phyloP scores from a whole-genome alignment of 2,329 filamentous ascomycete species.

The Sarocladium oryzae region DNA sequence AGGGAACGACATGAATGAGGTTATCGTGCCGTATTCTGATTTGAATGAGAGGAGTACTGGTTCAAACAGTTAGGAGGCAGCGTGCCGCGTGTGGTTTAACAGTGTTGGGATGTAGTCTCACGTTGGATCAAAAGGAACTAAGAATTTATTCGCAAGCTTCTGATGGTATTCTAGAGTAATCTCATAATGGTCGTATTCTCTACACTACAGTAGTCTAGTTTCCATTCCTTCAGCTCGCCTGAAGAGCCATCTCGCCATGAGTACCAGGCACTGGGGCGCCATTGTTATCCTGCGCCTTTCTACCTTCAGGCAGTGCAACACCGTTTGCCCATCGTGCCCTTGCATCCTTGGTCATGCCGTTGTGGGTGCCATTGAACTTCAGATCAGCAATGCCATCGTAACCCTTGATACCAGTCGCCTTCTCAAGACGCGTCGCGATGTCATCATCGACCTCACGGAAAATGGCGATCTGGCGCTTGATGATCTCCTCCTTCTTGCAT shows the following conservation, averaged over 20 bases:
- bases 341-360: slow-evolving; percentile 47
- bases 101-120: no score
- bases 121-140: no score
- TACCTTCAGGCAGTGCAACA: slow-evolving; percentile 19
- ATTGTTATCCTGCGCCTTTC: slow-evolving; percentile 6
- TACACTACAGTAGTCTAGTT: no score
- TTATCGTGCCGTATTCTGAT: no score
- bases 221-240: no score
- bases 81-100: no score
- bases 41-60: no score
- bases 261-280: slow-evolving; percentile 3
- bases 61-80: no score
- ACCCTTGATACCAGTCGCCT: slow-evolving; percentile 55
- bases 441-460: slow-evolving; percentile 57
- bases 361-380: slow-evolving; percentile 54
- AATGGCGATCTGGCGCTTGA: slow-evolving; percentile 59
- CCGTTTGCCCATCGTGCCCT: slow-evolving; percentile 45
- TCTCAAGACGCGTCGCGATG: slow-evolving; percentile 51
- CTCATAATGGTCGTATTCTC: no score
- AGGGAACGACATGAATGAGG: no score
- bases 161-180: no score
- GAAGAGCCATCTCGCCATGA: background rate
- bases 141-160: no score
- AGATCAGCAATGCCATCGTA: slow-evolving; percentile 50
- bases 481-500: slow-evolving; percentile 51